phyloP scores from a whole-genome alignment of 2,329 filamentous ascomycete genomes.

The Fusarium circinatum region DNA sequence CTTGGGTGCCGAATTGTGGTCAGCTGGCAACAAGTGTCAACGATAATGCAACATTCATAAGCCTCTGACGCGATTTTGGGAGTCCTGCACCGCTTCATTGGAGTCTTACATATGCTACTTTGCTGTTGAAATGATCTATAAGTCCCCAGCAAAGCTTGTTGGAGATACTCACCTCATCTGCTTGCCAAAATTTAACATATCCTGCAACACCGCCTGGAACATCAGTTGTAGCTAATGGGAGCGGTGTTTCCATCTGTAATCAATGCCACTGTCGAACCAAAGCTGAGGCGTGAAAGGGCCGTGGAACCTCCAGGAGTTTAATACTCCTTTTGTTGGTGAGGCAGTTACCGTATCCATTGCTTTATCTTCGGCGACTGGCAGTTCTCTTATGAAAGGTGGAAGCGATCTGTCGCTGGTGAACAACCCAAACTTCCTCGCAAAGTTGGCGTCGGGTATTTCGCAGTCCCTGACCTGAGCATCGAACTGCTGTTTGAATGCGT shows the following conservation, averaged over 20 bases:
- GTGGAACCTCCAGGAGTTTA: conserved; percentile 49
- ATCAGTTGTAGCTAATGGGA: background rate
- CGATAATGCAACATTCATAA: background rate
- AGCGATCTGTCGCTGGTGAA: conserved; percentile 48
- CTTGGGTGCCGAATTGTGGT: background rate
- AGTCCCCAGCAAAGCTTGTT: background rate
- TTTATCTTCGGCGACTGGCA: conserved; percentile 56
- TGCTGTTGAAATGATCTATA: background rate
- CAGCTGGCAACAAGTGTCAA: conserved; percentile 15
- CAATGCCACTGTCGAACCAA: conserved; percentile 57
- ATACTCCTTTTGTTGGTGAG: conserved; percentile 41
- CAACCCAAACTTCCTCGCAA: conserved; percentile 55
- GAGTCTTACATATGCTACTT: background rate
- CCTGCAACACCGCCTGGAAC: background rate
- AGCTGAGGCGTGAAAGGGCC: conserved; percentile 58
- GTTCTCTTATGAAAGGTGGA: conserved; percentile 49
- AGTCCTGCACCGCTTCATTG: too few species aligned
- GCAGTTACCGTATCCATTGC: conserved; percentile 50
- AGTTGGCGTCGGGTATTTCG: conserved; percentile 56
- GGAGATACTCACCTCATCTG: background rate
- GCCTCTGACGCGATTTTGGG: too few species aligned
- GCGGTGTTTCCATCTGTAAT: conserved; percentile 51
- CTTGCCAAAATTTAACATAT: background rate
- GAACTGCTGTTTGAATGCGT: conserved; percentile 17
- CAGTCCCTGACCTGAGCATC: conserved; percentile 45